Percentiles rank a stretch among this genome's conserved stretches.
These are phyloP conservation scores for Colletotrichum gloeosporioides DNA, from an alignment of 2,329 filamentous ascomycete species.

Conservation along the genomic window DNA sequence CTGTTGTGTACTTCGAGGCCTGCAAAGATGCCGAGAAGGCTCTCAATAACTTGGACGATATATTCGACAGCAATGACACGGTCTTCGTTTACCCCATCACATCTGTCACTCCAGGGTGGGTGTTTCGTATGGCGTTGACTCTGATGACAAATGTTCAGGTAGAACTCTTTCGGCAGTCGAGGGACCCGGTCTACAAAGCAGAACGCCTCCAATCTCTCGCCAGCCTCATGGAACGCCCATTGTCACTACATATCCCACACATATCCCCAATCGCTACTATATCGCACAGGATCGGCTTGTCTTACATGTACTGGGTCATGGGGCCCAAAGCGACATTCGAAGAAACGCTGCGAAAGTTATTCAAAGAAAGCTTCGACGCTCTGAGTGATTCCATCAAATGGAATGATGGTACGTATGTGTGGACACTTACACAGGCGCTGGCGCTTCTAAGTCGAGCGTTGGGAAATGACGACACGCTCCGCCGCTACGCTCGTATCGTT, in stretches of 20 bases:
- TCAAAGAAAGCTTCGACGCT: neutral
- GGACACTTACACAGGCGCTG: neutral
- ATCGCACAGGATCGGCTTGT: neutral
- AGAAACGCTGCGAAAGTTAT: neutral
- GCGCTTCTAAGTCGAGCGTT: neutral
- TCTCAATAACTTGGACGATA: neutral
- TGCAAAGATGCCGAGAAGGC: neutral
- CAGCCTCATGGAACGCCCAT: neutral
- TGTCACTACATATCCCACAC: neutral
- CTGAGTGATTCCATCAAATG: neutral
- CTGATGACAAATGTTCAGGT: neutral
- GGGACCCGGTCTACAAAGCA: neutral
- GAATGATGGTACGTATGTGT: neutral
- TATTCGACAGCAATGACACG: neutral
- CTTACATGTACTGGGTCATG: neutral
- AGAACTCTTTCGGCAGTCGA: neutral
- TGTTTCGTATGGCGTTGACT: neutral
- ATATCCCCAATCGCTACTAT: fast-evolving
- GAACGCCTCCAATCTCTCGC: neutral
- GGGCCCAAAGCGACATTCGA: neutral
- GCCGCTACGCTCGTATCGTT: neutral
- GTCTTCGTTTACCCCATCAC: neutral
- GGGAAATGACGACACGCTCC: neutral
- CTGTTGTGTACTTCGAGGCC: neutral
- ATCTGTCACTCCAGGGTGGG: neutral